Conservation (phyloP, 1,284 basidiomycete genomes). For the Fistulinella staudtii region DNA sequence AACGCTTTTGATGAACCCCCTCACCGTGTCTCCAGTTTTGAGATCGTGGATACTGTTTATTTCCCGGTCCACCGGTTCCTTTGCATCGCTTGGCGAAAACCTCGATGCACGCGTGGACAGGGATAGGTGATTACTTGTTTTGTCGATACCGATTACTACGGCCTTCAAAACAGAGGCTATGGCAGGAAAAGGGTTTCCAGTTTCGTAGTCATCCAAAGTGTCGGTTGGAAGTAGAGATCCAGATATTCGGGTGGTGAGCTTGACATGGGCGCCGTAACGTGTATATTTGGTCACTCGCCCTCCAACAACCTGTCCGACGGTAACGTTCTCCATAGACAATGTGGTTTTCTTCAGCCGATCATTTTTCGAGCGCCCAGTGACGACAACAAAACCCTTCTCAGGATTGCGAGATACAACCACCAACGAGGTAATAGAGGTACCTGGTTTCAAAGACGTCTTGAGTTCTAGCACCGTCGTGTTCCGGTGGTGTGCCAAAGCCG, state of each 20-base stretch:
- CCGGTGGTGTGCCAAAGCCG: constrained; percentile 84
- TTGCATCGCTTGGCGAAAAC: constrained; percentile 47
- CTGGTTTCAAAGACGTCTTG: constrained; percentile 60
- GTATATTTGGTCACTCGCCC: constrained; percentile 75
- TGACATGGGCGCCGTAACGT: constrained; percentile 69
- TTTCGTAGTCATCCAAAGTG: constrained; percentile 72
- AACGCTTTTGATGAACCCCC: constrained; percentile 89
- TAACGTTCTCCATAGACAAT: constrained; percentile 63
- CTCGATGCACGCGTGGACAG: constrained; percentile 79
- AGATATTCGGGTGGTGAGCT: constrained; percentile 64
- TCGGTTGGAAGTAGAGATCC: constrained; percentile 83
- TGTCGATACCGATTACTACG: constrained; percentile 67
- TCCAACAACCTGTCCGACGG: constrained; percentile 68
- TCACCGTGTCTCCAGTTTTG: constrained; percentile 67
- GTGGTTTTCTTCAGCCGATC: constrained; percentile 46
- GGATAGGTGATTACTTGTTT: constrained; percentile 55
- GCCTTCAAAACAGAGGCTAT: constrained; percentile 69
- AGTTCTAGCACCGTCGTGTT: constrained; percentile 68
- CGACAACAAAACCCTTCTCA: constrained; percentile 85
- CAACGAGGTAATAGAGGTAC: constrained; percentile 74
- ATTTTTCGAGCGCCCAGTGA: constrained; percentile 65
- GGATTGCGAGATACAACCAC: constrained; percentile 88
- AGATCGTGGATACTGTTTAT: constrained; percentile 65
- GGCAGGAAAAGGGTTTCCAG: constrained; percentile 54
- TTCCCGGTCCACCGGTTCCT: constrained; percentile 65